Conservation (phyloP, 306 rosid species). For the Purshia tridentata region DNA sequence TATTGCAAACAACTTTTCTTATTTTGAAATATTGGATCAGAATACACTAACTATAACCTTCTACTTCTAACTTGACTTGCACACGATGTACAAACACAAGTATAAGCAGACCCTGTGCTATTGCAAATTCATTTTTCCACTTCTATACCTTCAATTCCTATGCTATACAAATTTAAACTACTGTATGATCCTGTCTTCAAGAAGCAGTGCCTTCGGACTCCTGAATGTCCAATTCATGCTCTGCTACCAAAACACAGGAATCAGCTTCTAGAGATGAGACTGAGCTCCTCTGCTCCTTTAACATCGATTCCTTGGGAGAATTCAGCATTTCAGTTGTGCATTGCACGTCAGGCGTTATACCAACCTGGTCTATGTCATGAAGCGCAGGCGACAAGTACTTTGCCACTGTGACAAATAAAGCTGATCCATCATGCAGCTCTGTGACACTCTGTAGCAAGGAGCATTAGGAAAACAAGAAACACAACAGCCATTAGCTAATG, state of each 20-base stretch:
- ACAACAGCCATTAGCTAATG: not conserved
- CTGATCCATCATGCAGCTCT: slow-evolving; percentile 92
- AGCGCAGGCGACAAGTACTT: slow-evolving; percentile 88
- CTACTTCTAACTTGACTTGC: slow-evolving; percentile 2
- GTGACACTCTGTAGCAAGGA: slow-evolving; percentile 71
- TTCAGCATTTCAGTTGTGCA: slow-evolving; percentile 84
- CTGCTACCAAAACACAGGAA: slow-evolving; percentile 92
- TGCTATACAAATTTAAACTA: not conserved
- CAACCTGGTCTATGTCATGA: slow-evolving; percentile 94
- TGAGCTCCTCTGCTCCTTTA: slow-evolving; percentile 43
- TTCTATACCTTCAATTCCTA: slow-evolving; percentile 34
- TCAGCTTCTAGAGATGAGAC: slow-evolving; percentile 75
- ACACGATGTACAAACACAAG: not conserved
- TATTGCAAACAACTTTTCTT: not conserved
- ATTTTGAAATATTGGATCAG: not conserved
- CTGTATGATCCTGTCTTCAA: slow-evolving; percentile 32
- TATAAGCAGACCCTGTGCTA: not conserved
- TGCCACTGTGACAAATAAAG: slow-evolving; percentile 87
- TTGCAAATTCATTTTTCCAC: slow-evolving; percentile 4
- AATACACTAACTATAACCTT: not conserved
- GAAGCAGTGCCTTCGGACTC: slow-evolving; percentile 87
- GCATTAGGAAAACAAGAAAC: not conserved
- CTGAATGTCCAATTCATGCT: slow-evolving; percentile 73
- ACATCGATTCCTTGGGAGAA: slow-evolving; percentile 41
- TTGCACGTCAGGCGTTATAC: slow-evolving; percentile 83